A percentile compares a stretch with the other conserved stretches of the same genome.
phyloP scores from a whole-genome alignment of 768 basidiomycete species.

The Mycena venus region DNA sequence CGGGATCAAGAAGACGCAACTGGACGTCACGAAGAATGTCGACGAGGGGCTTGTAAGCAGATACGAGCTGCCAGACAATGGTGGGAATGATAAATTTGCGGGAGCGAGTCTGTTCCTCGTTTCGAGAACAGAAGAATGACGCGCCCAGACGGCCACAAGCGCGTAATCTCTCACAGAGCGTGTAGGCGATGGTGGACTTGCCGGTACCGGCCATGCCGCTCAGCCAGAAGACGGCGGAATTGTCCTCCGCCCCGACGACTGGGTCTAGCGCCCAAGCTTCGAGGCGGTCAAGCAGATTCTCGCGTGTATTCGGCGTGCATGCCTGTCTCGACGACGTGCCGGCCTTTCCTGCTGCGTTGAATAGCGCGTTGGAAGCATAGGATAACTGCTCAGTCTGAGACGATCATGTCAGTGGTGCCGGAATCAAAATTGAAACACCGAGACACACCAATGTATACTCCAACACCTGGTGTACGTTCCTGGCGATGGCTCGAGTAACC shows the following conservation, averaged over 20 bases:
- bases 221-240: conserved; percentile 36
- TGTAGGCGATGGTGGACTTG: conserved; percentile 38
- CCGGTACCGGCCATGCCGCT: conserved; percentile 39
- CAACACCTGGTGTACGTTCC: neutral
- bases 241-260: neutral
- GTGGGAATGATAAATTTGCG: conserved; percentile 6
- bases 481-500: neutral
- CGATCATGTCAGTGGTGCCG: neutral
- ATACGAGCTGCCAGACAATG: neutral
- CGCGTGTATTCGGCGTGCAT: conserved; percentile 1
- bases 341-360: neutral
- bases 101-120: neutral
- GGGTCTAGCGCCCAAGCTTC: conserved; percentile 29
- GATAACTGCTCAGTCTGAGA: neutral
- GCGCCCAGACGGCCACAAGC: neutral
- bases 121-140: conserved; percentile 25
- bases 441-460: neutral
- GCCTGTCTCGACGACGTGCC: neutral
- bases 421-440: neutral
- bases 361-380: neutral
- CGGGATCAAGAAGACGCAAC: neutral
- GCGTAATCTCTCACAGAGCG: neutral
- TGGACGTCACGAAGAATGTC: neutral
- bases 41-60: neutral
- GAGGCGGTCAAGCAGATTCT: conserved; percentile 21